Conservation (phyloP, 2,329 filamentous ascomycete genomes). For the Diplodia corticola region DNA sequence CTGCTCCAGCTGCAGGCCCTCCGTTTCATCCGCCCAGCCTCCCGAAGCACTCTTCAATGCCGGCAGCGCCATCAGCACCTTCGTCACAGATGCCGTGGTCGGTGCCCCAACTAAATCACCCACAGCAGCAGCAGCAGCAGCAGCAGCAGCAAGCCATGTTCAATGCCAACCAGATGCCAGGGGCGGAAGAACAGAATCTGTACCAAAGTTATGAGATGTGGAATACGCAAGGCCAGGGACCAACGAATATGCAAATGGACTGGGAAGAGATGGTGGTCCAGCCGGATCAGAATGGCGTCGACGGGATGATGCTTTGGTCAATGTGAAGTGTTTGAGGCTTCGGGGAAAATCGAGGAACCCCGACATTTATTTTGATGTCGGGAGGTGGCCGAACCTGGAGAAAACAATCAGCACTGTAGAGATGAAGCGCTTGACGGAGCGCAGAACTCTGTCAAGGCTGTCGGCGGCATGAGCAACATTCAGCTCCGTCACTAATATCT, state of each 20-base stretch:
- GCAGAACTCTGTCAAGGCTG: no score
- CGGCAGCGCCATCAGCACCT: neutral
- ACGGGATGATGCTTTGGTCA: constrained; percentile 23
- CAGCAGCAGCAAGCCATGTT: neutral
- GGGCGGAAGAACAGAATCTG: neutral
- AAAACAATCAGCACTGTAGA: no score
- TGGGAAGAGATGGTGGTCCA: constrained; percentile 20
- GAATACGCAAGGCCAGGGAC: neutral
- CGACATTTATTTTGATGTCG: no score
- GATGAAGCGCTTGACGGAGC: no score
- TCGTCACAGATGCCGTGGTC: neutral
- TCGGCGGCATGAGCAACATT: no score
- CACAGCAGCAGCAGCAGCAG: neutral
- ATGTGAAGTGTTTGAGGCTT: constrained; percentile 6
- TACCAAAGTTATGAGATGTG: constrained; percentile 1
- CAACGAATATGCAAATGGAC: neutral
- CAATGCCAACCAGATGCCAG: neutral
- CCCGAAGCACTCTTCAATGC: neutral
- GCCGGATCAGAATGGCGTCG: constrained; percentile 15
- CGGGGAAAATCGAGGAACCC: neutral
- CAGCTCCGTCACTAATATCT: no score
- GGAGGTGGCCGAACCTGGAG: no score
- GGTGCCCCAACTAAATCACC: neutral
- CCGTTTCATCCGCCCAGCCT: neutral
- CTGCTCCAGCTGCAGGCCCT: neutral